Evolutionary conservation across 371 early-diverging fungal species (phyloP).

Genomic region (Lichtheimia hyalospora): DNA sequence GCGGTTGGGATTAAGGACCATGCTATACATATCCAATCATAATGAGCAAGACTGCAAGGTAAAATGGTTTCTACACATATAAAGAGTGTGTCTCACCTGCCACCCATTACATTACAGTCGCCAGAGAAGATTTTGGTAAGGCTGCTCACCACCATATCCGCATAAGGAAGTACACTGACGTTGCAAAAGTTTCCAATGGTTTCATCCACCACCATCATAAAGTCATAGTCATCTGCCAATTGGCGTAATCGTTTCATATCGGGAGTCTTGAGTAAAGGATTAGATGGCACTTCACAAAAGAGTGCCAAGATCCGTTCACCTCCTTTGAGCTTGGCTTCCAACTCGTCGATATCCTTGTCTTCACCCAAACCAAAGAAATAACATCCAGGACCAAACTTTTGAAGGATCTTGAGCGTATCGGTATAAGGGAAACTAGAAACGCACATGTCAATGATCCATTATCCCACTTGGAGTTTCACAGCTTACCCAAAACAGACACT

Average conservation of each 20-base stretch:
- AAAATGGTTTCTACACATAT: not conserved
- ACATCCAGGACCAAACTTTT: conserved; percentile 90
- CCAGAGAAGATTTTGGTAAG: conserved; percentile 94
- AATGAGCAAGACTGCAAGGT: not conserved
- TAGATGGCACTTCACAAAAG: conserved; percentile 93
- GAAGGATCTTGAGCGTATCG: conserved; percentile 92
- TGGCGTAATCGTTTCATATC: conserved; percentile 71
- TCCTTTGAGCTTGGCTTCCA: conserved; percentile 60
- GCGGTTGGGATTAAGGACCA: conserved; percentile 82
- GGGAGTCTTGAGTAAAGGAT: conserved; percentile 86
- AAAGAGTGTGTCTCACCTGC: conserved; percentile 54
- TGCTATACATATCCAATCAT: conserved; percentile 40
- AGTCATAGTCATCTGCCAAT: conserved; percentile 76
- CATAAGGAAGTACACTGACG: conserved; percentile 71
- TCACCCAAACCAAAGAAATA: conserved; percentile 86
- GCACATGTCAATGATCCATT: not conserved
- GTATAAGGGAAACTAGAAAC: conserved; percentile 83
- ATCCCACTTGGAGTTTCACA: not conserved
- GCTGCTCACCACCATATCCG: conserved; percentile 90
- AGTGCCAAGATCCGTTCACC: conserved; percentile 73
- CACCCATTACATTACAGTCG: conserved; percentile 97
- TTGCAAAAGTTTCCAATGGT: conserved; percentile 94
- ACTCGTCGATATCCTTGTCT: conserved; percentile 63
- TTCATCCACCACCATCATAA: conserved; percentile 90
- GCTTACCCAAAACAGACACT: conserved; percentile 89